Evolutionary conservation across 2,329 filamentous ascomycete genomes (phyloP), one percentile per base, ranked within the genome.

Genomic region (Alternaria brassicicola): DNA sequence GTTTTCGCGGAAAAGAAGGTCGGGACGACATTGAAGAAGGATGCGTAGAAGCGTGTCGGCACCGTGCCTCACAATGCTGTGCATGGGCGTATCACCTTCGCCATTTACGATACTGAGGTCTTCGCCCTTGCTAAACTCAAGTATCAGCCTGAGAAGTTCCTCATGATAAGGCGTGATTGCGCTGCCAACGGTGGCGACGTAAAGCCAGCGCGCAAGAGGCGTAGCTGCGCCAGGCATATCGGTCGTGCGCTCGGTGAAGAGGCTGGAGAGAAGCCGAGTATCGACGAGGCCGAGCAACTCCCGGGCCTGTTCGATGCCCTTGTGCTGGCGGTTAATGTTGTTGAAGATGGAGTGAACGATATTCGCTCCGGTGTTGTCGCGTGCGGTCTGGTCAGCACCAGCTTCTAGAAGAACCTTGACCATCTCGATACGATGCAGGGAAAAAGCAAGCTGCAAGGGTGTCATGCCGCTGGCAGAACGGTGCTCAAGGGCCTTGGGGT

Each of bases 1-100:
- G 65, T 93, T 93, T 73, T 95, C 92, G 21, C 88, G 85, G 65
- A 85, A 83, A 0, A 92, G 78, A 2, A 93, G 80, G 25, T 82
- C 80, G 0, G 88, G 85, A 17, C 85, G 81, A 63, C 79, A 79
- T 9, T 84, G 78, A 10, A 93, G 76, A 49, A 79, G 72, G 3
- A 90, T 67, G 3, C 79, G 68, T 13, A 79, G 75, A 36, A 79
- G 66, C 1, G 83, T 64, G 33, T 68, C 70, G 7, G 79, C 64
- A 33, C 77, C 64, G 12, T 76, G 67, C 7, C 75, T 71, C 19
- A 87, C 81, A 10, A 84, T 81, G 0, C 80, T 83, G 67, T 92
- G 89, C 0, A 91, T 79, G 6, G 84, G 82, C 0, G 88, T 88
- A 63, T 91, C 85, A 35, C 89, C 89, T 13, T 86, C 81, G 7